Conservation (phyloP, 257 asterid species). For the Ilex aquifolium region DNA sequence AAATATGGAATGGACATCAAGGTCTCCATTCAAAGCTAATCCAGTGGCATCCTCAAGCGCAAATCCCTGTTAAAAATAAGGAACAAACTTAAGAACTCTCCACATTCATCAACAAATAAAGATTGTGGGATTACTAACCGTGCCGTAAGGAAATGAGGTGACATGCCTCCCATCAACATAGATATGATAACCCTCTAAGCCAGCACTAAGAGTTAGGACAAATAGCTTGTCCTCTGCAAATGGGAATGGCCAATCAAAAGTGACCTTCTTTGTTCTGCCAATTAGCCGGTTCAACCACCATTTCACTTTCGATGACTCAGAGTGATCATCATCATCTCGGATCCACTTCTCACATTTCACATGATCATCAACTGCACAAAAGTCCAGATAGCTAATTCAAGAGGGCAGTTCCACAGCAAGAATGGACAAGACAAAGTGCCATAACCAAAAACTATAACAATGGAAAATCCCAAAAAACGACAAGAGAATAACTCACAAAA, state of each 20-base stretch:
- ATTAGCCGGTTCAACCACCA: conserved; percentile 91
- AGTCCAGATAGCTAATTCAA: neutral
- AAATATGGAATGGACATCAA: conserved; percentile 65
- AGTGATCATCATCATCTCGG: conserved; percentile 3
- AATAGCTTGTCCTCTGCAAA: conserved; percentile 70
- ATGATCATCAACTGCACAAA: conserved; percentile 1
- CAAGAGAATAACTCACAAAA: no score
- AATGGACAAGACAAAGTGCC: no score
- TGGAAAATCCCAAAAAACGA: no score
- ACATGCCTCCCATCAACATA: conserved; percentile 87
- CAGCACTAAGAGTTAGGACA: conserved; percentile 93
- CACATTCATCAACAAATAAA: conserved; percentile 6
- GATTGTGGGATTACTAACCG: conserved; percentile 40
- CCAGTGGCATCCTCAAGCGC: conserved; percentile 97
- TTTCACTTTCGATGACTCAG: conserved; percentile 50
- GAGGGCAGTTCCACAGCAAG: no score
- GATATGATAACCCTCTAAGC: conserved; percentile 91
- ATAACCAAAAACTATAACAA: no score
- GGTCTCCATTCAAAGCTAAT: conserved; percentile 67
- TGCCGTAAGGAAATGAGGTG: conserved; percentile 91
- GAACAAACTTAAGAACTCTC: conserved; percentile 9
- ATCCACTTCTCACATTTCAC: conserved; percentile 5
- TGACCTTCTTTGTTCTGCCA: conserved; percentile 63
- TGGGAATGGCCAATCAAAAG: conserved; percentile 88
- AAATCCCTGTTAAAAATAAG: conserved; percentile 54